Percentiles rank a stretch among this genome's conserved stretches.
Evolutionary conservation across 805 yeast species (phyloP).

Genomic region (Sugiyamaella smithiae): DNA sequence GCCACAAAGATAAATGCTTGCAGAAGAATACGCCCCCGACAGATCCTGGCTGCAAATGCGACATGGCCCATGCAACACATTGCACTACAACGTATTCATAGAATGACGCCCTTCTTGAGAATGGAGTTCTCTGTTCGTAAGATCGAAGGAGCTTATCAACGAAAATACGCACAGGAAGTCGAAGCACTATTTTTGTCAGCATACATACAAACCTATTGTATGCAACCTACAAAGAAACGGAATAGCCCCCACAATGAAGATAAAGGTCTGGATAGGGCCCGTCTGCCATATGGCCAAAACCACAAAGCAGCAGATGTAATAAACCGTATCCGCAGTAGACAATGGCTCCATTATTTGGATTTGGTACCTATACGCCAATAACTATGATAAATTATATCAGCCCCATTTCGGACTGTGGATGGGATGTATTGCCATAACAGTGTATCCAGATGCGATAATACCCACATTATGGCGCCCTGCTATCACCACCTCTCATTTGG

Average conservation of each 20-base stretch:
- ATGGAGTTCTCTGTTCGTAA: constrained; percentile 28
- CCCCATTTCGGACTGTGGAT: no score
- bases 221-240: constrained; percentile 18
- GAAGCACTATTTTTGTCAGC: constrained; percentile 9
- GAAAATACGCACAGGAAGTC: constrained; percentile 27
- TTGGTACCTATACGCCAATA: no score
- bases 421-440: no score
- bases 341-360: constrained; percentile 12
- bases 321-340: constrained; percentile 7
- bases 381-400: no score
- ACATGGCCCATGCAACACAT: constrained; percentile 26
- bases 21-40: constrained; percentile 28
- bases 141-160: constrained; percentile 24
- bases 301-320: neutral
- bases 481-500: no score
- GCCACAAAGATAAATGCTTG: constrained; percentile 21
- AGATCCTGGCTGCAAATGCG: constrained; percentile 23
- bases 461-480: no score
- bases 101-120: constrained; percentile 23
- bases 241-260: constrained; percentile 17
- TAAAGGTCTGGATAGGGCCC: constrained; percentile 12
- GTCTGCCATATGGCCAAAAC: constrained; percentile 10
- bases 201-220: neutral
- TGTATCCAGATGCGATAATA: no score
- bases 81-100: constrained; percentile 27